phyloP scores from a whole-genome alignment of 169 alveolate genomes.

The Babesia bovis region DNA sequence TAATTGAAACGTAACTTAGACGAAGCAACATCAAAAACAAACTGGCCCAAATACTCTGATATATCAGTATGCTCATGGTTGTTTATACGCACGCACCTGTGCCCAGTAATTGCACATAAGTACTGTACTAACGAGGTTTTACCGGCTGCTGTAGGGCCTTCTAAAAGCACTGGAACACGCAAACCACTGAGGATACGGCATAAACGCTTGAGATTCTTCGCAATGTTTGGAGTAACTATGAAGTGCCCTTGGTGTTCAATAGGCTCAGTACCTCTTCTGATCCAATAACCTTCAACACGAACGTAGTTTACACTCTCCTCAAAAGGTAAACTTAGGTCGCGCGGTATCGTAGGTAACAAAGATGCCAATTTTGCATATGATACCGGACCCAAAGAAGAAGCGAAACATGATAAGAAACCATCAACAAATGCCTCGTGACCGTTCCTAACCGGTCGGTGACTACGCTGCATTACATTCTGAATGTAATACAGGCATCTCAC shows the following conservation, averaged over 20 bases:
- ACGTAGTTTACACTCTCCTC: conserved; percentile 38
- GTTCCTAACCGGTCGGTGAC: conserved; percentile 37
- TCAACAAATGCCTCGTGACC: conserved; percentile 36
- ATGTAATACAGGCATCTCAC: conserved; percentile 49
- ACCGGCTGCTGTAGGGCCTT: conserved; percentile 99
- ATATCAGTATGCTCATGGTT: conserved; percentile 99
- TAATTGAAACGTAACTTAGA: conserved; percentile 93
- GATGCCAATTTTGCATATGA: conserved; percentile 38
- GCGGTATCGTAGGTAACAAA: conserved; percentile 21
- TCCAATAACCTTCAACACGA: conserved; percentile 59
- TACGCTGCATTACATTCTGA: conserved; percentile 26
- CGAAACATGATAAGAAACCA: conserved; percentile 38
- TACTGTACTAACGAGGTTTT: conserved; percentile 96
- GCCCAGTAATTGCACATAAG: conserved; percentile 92
- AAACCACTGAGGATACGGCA: conserved; percentile 91
- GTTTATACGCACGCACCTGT: conserved; percentile 95
- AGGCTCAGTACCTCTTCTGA: conserved; percentile 37
- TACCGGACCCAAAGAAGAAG: conserved; percentile 49
- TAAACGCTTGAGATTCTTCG: conserved; percentile 84
- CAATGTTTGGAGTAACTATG: conserved; percentile 88
- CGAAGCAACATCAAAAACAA: conserved; percentile 86
- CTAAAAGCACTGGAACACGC: conserved; percentile 95
- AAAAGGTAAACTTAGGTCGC: neutral
- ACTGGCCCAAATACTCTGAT: conserved; percentile 98
- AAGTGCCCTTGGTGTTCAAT: conserved; percentile 67